These are phyloP conservation scores for Rhododendron mucronatum DNA, from an alignment of 148 eudicot species.

Conservation along the genomic window DNA sequence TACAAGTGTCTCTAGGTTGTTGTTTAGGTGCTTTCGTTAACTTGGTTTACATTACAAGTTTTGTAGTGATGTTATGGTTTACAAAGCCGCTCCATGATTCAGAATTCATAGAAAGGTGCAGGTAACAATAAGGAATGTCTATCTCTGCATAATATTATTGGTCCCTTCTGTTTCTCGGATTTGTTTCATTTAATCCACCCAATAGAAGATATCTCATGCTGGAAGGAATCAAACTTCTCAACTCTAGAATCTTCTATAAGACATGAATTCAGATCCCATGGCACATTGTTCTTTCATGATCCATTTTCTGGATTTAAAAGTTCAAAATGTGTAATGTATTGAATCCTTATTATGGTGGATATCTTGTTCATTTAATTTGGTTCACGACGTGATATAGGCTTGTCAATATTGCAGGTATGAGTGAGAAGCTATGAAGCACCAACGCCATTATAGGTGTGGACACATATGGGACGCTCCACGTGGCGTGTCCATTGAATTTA, in stretches of 20 bases:
- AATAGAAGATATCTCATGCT: neutral
- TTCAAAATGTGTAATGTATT: neutral
- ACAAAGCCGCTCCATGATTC: conserved; percentile 7
- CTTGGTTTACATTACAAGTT: conserved; percentile 16
- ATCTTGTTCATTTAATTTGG: neutral
- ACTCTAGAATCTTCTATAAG: neutral
- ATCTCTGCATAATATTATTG: neutral
- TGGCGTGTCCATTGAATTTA: neutral
- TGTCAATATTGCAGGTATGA: neutral
- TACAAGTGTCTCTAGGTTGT: conserved; percentile 23
- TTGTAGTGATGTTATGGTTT: conserved; percentile 19
- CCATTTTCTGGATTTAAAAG: neutral
- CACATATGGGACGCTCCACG: neutral
- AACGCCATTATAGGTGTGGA: neutral
- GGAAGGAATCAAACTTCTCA: neutral
- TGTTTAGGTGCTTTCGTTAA: conserved; percentile 8
- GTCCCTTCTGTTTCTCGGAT: neutral
- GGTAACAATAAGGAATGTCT: neutral
- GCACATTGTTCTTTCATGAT: neutral
- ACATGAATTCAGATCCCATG: neutral
- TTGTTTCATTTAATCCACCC: neutral
- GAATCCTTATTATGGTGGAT: neutral
- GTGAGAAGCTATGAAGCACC: neutral
- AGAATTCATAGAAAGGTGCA: neutral
- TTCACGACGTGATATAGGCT: neutral